phyloP scores from a whole-genome alignment of 176 grass and related monocot species.

The Sorghum bicolor region Sorghum_bicolor_NCBIv3 NC_012871.2:69852501-69853000 shows the following conservation, averaged over 20 bases:
- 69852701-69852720: not conserved
- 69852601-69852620: not conserved
- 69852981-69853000: not conserved
- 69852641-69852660: not conserved
- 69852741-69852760: not conserved
- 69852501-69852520: not conserved
- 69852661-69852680: not conserved
- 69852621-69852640: not conserved
- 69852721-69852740: not conserved
- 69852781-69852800: not conserved
- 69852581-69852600: not conserved
- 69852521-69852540: not conserved
- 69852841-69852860: not conserved
- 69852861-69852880: not conserved
- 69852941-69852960: no score
- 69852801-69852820: not conserved
- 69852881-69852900: not conserved
- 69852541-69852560: not conserved
- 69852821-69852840: not conserved
- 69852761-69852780: not conserved
- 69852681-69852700: not conserved
- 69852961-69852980: not conserved
- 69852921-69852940: not conserved
- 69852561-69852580: not conserved
- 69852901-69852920: not conserved